Percentiles rank a stretch among this genome's conserved stretches.
Conservation (phyloP, 176 grass and related monocot species). For the Juncus inflexus region DNA sequence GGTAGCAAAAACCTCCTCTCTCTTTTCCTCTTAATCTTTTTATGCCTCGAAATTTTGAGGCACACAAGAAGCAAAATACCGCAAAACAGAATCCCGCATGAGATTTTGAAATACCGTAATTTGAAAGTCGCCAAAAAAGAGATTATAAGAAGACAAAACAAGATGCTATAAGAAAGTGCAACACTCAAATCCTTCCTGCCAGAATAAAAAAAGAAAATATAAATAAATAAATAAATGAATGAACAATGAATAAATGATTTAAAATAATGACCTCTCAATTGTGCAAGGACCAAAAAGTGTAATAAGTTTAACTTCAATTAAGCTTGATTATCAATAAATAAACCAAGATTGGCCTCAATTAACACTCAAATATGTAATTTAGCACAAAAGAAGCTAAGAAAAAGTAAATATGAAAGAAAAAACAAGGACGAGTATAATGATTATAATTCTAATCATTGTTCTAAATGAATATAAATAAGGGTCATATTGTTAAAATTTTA, state of each 20-base stretch:
- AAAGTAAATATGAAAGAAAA: too few species aligned
- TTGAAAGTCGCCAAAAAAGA: conserved; percentile 55
- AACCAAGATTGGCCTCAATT: too few species aligned
- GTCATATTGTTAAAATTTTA: too few species aligned
- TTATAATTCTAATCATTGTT: too few species aligned
- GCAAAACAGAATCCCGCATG: conserved; percentile 49
- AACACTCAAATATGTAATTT: too few species aligned
- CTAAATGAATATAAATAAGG: too few species aligned
- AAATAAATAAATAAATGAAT: conserved; percentile 14
- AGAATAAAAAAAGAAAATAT: conserved; percentile 21
- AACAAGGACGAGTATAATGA: too few species aligned
- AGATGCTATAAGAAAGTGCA: conserved; percentile 50
- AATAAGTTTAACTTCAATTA: too few species aligned
- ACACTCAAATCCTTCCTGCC: conserved; percentile 67
- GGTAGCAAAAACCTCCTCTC: conserved; percentile 86
- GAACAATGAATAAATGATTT: not conserved
- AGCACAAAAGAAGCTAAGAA: too few species aligned
- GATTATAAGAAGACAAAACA: conserved; percentile 75
- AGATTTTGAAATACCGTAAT: conserved; percentile 58
- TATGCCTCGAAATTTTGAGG: conserved; percentile 88
- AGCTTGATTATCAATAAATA: too few species aligned
- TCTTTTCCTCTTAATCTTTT: conserved; percentile 73
- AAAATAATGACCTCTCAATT: not conserved
- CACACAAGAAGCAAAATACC: conserved; percentile 62
- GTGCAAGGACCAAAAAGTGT: not conserved